These are phyloP conservation scores for Geranium rotundifolium DNA, from an alignment of 345 rosid genomes.

Conservation along the genomic window DNA sequence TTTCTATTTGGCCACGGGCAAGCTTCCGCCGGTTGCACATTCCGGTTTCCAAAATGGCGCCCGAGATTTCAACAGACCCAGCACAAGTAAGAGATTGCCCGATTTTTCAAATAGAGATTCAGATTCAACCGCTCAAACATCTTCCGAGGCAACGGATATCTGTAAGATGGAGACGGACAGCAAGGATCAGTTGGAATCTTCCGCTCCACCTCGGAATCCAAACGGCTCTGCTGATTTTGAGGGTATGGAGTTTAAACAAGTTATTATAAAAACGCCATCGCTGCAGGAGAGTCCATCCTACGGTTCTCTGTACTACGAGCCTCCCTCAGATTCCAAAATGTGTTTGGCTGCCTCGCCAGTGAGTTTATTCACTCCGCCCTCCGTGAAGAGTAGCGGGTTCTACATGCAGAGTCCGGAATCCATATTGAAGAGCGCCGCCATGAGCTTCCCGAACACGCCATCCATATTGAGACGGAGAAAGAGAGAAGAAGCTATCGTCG, in stretches of 20 bases:
- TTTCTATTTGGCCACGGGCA: conserved; percentile 55
- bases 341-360: background rate
- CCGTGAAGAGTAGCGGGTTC: conserved; percentile 4
- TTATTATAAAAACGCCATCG: conserved; percentile 13
- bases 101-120: conserved; percentile 29
- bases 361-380: background rate
- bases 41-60: conserved; percentile 10
- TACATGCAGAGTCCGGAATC: conserved; percentile 16
- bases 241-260: conserved; percentile 32
- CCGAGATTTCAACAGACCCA: background rate
- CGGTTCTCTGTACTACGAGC: conserved; percentile 49
- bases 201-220: conserved; percentile 25
- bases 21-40: conserved; percentile 24
- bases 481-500: conserved; percentile 13
- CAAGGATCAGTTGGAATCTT: conserved; percentile 33
- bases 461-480: conserved; percentile 37
- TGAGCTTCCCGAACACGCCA: conserved; percentile 34
- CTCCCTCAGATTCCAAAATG: conserved; percentile 19
- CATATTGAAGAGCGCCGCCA: conserved; percentile 30
- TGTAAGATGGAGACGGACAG: conserved; percentile 37
- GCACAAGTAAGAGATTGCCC: conserved; percentile 18
- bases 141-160: conserved; percentile 32
- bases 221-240: conserved; percentile 42
- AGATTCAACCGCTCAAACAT: conserved; percentile 41
- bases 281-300: conserved; percentile 28